phyloP scores from a whole-genome alignment of 2,329 filamentous ascomycete genomes.

The Ceratocystis destructans region DNA sequence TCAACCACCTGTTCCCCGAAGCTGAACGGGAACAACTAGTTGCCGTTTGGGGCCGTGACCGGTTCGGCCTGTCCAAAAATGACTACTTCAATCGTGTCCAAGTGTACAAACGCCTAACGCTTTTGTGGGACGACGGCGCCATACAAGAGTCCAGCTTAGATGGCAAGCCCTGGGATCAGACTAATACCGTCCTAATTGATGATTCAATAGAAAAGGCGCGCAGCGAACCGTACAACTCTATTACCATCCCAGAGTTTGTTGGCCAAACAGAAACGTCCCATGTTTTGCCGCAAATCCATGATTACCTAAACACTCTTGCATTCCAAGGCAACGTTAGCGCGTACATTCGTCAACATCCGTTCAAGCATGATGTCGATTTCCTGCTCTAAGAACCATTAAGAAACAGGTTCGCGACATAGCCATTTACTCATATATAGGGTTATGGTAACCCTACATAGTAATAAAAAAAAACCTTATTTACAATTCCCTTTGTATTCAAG shows the following conservation, averaged over 20 bases:
- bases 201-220: slow-evolving; percentile 69
- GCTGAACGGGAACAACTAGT: slow-evolving; percentile 43
- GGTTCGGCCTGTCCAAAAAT: slow-evolving; percentile 47
- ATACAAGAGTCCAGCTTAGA: slow-evolving; percentile 33
- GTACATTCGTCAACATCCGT: slow-evolving; percentile 41
- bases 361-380: slow-evolving; percentile 28
- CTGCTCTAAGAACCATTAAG: not conserved
- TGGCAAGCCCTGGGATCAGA: slow-evolving; percentile 51
- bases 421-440: no score
- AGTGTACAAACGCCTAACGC: slow-evolving; percentile 74
- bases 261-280: slow-evolving; percentile 31
- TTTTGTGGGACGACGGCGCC: slow-evolving; percentile 48
- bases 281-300: slow-evolving; percentile 45
- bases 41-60: slow-evolving; percentile 65
- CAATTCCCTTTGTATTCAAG: not conserved
- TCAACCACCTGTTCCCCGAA: slow-evolving; percentile 46
- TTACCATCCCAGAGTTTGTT: slow-evolving; percentile 66
- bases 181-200: slow-evolving; percentile 81
- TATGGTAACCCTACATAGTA: no score
- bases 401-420: not conserved
- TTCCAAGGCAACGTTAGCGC: slow-evolving; percentile 47
- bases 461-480: no score
- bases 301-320: slow-evolving; percentile 44
- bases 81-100: slow-evolving; percentile 64
- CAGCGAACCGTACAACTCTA: slow-evolving; percentile 69